These are phyloP conservation scores for Juglanconis oblonga DNA, from an alignment of 2,329 filamentous ascomycete species.

Conservation along the genomic window DNA sequence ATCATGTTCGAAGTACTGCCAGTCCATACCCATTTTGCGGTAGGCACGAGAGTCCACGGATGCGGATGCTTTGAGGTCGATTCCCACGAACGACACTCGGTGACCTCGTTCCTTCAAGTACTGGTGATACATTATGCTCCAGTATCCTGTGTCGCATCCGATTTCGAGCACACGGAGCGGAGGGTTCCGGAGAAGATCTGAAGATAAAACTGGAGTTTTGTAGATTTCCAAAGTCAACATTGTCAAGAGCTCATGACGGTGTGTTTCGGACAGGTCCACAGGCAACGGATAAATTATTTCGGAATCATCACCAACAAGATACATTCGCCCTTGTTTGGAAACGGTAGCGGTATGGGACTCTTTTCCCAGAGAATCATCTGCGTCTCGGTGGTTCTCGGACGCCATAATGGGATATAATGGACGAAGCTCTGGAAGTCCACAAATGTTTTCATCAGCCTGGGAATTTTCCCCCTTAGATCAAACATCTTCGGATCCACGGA, in stretches of 20 bases:
- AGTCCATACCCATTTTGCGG: conserved; percentile 22
- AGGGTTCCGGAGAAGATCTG: conserved; percentile 30
- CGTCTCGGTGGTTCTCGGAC: too few relatives aligned
- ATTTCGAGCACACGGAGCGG: conserved; percentile 59
- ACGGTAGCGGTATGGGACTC: too few relatives aligned
- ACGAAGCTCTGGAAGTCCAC: too few relatives aligned
- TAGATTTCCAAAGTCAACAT: conserved; percentile 55
- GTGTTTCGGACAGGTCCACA: conserved; percentile 60
- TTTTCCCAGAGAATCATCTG: too few relatives aligned
- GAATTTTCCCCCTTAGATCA: too few relatives aligned
- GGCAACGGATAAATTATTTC: conserved; percentile 52
- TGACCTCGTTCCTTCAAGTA: conserved; percentile 21
- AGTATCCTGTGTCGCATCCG: conserved; percentile 60
- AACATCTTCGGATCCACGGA: too few relatives aligned
- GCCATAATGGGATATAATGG: too few relatives aligned
- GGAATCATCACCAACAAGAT: too few relatives aligned
- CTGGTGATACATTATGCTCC: conserved; percentile 44
- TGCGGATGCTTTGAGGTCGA: conserved; percentile 22
- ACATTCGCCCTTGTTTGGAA: too few relatives aligned
- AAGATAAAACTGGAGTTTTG: conserved; percentile 37
- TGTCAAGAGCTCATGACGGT: conserved; percentile 60
- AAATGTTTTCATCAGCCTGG: too few relatives aligned
- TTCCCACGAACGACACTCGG: conserved; percentile 25
- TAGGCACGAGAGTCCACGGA: background rate
- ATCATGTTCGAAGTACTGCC: conserved; percentile 62